phyloP scores from a whole-genome alignment of 257 asterid species.

The Parsonsia alboflavescens region DNA sequence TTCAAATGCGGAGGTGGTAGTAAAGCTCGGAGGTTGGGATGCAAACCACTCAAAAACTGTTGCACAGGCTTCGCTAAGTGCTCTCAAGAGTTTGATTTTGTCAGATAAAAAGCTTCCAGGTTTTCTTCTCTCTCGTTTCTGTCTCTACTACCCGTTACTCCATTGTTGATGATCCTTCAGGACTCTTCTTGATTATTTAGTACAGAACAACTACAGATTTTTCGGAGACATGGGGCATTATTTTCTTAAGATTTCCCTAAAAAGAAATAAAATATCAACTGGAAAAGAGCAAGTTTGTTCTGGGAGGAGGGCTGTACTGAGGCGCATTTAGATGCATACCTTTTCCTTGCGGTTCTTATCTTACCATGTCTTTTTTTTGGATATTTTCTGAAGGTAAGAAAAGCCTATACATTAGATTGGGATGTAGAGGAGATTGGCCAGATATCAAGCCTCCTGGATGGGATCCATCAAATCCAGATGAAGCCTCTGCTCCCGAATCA shows the following conservation, averaged over 20 bases:
- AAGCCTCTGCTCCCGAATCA: constrained; percentile 19
- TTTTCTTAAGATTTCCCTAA: not conserved
- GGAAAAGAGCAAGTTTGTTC: not conserved
- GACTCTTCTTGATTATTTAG: not conserved
- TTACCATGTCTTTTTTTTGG: not conserved
- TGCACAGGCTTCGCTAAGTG: constrained; percentile 80
- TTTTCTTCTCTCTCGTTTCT: constrained; percentile 14
- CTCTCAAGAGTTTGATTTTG: constrained; percentile 68
- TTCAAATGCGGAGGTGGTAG: constrained; percentile 72
- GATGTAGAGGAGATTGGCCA: constrained; percentile 98
- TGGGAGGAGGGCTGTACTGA: not conserved
- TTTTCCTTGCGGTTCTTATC: not conserved
- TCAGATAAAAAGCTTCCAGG: constrained; percentile 81
- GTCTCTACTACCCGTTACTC: not conserved
- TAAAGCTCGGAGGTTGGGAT: constrained; percentile 82
- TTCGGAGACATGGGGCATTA: not conserved
- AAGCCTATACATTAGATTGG: constrained; percentile 72
- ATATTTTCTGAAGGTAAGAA: constrained; percentile 47
- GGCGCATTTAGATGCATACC: not conserved
- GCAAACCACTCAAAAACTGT: constrained; percentile 54
- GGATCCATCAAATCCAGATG: constrained; percentile 43
- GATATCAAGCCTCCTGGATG: constrained; percentile 82
- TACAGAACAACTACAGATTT: not conserved
- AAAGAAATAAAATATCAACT: not conserved
- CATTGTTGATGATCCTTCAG: not conserved